Evolutionary conservation across 78 protist species (phyloP).

Genomic region (Dictyostelium purpureum): DNA sequence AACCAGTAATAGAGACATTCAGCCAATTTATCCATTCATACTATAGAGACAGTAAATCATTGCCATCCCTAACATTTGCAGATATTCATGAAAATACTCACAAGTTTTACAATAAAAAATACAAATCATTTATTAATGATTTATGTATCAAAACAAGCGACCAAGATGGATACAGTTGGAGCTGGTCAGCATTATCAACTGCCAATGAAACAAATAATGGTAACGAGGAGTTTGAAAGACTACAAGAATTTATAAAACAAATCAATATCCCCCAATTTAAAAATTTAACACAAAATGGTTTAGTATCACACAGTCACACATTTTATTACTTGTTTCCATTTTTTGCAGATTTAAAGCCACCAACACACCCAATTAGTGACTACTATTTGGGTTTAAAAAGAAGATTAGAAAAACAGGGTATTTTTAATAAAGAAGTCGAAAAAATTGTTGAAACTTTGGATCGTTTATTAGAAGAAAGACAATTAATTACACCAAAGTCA

Average conservation of each 20-base stretch:
- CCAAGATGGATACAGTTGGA: neutral
- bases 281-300: slow-evolving; percentile 42
- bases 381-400: slow-evolving; percentile 22
- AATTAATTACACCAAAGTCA: neutral
- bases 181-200: slow-evolving; percentile 18
- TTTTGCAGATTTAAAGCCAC: slow-evolving; percentile 50
- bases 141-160: slow-evolving; percentile 2
- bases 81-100: slow-evolving; percentile 60
- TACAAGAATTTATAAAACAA: slow-evolving; percentile 1
- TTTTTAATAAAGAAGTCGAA: slow-evolving; percentile 44
- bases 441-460: slow-evolving; percentile 60
- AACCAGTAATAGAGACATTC: slow-evolving; percentile 25
- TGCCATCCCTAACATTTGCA: slow-evolving; percentile 60
- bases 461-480: slow-evolving; percentile 43
- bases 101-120: neutral
- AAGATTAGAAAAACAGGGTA: slow-evolving; percentile 52
- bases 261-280: slow-evolving; percentile 21
- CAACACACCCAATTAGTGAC: slow-evolving; percentile 63
- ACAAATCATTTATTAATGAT: slow-evolving; percentile 7
- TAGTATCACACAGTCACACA: slow-evolving; percentile 49
- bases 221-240: neutral
- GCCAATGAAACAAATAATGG: neutral
- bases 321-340: slow-evolving; percentile 37
- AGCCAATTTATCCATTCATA: slow-evolving; percentile 51
- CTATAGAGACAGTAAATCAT: slow-evolving; percentile 51